These are phyloP conservation scores for Camellia oleifera DNA, from an alignment of 179 eudicot genomes.

Conservation along the genomic window DNA sequence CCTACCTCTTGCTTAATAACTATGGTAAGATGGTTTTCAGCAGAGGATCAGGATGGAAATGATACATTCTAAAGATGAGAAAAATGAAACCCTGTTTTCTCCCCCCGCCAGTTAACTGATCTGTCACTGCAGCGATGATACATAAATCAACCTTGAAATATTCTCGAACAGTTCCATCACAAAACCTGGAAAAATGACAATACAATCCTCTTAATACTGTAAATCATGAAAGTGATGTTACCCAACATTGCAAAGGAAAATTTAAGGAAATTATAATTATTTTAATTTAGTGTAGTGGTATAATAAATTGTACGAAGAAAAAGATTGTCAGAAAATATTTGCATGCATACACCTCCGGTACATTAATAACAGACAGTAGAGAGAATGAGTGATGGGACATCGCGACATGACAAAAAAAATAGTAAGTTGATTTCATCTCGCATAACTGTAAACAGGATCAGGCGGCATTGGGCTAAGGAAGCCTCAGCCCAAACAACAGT, in stretches of 20 bases:
- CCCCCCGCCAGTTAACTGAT: neutral
- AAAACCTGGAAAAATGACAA: neutral
- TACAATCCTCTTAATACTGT: neutral
- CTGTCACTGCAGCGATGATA: neutral
- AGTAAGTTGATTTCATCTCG: neutral
- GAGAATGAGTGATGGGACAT: neutral
- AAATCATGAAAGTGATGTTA: neutral
- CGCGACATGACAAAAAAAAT: neutral
- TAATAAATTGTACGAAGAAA: neutral
- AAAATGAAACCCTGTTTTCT: neutral
- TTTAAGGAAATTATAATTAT: neutral
- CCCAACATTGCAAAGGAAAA: neutral
- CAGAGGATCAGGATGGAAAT: neutral
- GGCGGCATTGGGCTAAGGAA: no score
- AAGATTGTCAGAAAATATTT: neutral
- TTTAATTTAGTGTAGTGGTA: no score
- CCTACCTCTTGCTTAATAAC: conserved; percentile 4
- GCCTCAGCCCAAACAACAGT: no score
- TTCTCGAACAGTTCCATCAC: neutral
- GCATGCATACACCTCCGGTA: neutral
- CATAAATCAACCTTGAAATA: conserved; percentile 7
- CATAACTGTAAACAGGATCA: no score
- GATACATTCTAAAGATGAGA: neutral
- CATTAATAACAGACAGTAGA: neutral
- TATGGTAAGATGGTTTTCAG: neutral